Base-by-base conservation (phyloP, 2,329 filamentous ascomycete genomes). In the Plectosphaerella cucumerina region DNA sequence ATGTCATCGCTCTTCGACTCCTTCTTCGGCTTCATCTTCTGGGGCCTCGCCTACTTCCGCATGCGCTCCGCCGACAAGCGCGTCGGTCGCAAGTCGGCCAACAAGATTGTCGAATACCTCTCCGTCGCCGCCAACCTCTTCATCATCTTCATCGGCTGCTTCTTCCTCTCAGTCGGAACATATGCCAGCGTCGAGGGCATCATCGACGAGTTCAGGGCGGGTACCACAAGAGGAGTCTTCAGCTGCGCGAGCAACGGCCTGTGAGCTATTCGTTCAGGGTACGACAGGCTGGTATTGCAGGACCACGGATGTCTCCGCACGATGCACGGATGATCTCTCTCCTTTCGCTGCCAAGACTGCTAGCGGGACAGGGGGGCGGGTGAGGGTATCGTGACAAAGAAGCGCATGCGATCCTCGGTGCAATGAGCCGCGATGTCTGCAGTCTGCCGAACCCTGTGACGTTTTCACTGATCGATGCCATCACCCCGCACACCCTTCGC, bases 11-110 rank as follows among this genome's bases (percentile, higher is more conserved):
- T 96, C 1, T 96, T 96, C 64, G 90, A 96, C 70, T 93, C 88
- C 49, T 93, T 91, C 77, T 93, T 93, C 61, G 92, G 92, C 21
- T 97, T 96, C 75, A 96, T 96, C 63, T 97, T 96, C 75, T 97
- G 89, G 89, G 89, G 87, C 12, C 80, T 90, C 1, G 89, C 88
- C 1, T 93, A 90, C 63, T 80, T 91, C 62, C 81, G 87, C 50
- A 89, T 93, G 87, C 78, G 87, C 45, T 72, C 72, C 18, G 86
- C 80, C 1, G 86, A 89, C 56, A 77, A 82, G 34, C 75, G 78
- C 6, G 63, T 76, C 3, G 70, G 73, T 1, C 75, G 80, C 31
- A 75, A 79, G 47, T 77, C 74, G 55, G 71, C 70, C 2, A 82
- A 79, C 45, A 60, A 54, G 6, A 22, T 84, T 33, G 70, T 76